These are phyloP conservation scores for Alternaria brassicae DNA, from an alignment of 2,329 filamentous ascomycete species.

Conservation along the genomic window DNA sequence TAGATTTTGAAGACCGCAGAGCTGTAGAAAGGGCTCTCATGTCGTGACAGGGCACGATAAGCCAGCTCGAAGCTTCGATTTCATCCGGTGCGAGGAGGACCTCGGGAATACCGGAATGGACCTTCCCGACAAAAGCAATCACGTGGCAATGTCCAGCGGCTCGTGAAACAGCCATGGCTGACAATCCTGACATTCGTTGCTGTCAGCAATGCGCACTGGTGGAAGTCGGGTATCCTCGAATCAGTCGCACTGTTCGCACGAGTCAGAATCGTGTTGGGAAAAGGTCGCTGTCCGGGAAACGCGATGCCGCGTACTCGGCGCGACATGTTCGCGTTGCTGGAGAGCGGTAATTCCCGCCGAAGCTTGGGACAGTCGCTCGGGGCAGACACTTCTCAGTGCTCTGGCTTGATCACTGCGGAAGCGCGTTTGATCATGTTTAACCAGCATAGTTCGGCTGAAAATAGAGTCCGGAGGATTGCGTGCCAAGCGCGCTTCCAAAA, in stretches of 20 bases:
- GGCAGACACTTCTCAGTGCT: slow-evolving; percentile 3
- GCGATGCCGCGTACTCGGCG: not conserved
- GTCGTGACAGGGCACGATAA: not conserved
- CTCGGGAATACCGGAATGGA: not conserved
- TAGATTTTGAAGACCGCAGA: not conserved
- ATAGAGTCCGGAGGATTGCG: slow-evolving; percentile 1
- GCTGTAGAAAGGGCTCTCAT: not conserved
- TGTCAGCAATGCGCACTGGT: not conserved
- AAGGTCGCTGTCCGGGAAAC: slow-evolving; percentile 1
- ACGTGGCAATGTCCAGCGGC: not conserved
- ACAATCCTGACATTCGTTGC: not conserved
- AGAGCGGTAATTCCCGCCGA: slow-evolving; percentile 6
- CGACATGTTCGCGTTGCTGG: slow-evolving; percentile 17
- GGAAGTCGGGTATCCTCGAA: not conserved
- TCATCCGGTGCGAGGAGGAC: not conserved
- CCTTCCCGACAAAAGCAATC: not conserved
- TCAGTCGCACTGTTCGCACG: not conserved
- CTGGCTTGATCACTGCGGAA: not conserved
- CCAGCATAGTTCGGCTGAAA: not conserved
- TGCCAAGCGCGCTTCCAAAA: not conserved
- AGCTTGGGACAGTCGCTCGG: slow-evolving; percentile 4
- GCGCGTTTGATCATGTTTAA: slow-evolving; percentile 3
- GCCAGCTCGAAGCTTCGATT: not conserved
- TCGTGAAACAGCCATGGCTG: not conserved
- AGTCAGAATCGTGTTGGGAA: not conserved